Percentiles rank a stretch among this genome's conserved stretches.
Evolutionary conservation across 2,329 filamentous ascomycete species (phyloP).

Genomic region (Colletotrichum sp.): DNA sequence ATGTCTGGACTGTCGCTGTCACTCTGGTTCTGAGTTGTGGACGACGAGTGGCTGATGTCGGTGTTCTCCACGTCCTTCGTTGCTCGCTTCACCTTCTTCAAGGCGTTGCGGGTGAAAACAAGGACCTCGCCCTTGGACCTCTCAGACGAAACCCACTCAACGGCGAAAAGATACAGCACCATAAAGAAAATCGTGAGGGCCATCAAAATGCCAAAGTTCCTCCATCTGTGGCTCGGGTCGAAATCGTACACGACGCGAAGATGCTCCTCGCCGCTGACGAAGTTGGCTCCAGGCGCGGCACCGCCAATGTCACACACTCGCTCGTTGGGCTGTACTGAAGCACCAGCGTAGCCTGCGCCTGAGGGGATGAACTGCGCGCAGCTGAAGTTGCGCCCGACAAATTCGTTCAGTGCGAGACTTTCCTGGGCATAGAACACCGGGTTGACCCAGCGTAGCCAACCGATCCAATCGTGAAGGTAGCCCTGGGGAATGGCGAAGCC

Average conservation of each 20-base stretch:
- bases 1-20: conserved; percentile 22
- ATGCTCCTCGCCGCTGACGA: conserved; percentile 50
- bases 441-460: conserved; percentile 64
- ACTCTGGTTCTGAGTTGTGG: not conserved
- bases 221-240: conserved; percentile 49
- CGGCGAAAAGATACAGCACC: conserved; percentile 51
- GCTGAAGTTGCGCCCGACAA: conserved; percentile 53
- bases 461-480: conserved; percentile 40
- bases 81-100: not conserved
- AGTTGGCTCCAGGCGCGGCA: conserved; percentile 42
- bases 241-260: conserved; percentile 49
- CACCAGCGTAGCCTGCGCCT: conserved; percentile 20
- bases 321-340: conserved; percentile 11
- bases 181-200: conserved; percentile 55
- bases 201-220: conserved; percentile 62
- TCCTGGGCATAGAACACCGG: conserved; percentile 67
- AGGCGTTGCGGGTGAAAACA: conserved; percentile 56
- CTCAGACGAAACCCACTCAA: conserved; percentile 49
- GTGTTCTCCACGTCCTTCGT: not conserved
- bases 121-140: conserved; percentile 67
- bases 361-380: conserved; percentile 24
- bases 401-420: conserved; percentile 70
- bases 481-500: conserved; percentile 51
- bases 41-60: not conserved
- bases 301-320: conserved; percentile 51